Base-by-base conservation (phyloP, 2,329 filamentous ascomycete species). In the Alternaria viburni region DNA sequence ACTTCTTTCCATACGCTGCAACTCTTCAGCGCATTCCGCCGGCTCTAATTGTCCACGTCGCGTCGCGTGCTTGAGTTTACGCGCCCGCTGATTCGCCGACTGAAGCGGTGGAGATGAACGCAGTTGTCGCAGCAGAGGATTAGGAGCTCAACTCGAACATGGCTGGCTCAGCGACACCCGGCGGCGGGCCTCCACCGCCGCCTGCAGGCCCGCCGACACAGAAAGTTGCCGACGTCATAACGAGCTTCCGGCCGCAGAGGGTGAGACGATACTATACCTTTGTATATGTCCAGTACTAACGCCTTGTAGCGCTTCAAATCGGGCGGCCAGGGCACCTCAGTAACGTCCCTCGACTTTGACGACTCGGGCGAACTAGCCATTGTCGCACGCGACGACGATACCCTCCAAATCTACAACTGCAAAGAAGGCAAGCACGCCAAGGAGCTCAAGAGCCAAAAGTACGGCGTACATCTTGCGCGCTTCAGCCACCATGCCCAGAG, bases 281-380 rank as follows among this genome's bases (percentile, higher is more conserved):
- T 30, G 3, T 30, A 17, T 21, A 45, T 15, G 10, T 17, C 8
- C 1, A 23, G 1, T 13, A 59, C 71, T 76, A 26, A 77, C 62
- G 36, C 6, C 13, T 12, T 3, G 21, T 19, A 83, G 77, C 80
- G 81, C 64, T 85, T 86, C 80, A 83, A 82, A 68, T 70, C 82
- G 0, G 76, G 80, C 21, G 73, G 74, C 61, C 80, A 84, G 10
- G 83, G 85, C 54, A 88, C 90, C 5, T 86, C 89, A 68, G 89
- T 97, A 63, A 91, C 96, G 9, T 98, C 95, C 2, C 88, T 99
- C 72, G 95, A 99, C 83, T 99, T 97, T 78, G 94, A 98, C 80
- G 94, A 98, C 82, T 91, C 92, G 46, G 96, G 96, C 79, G 93
- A 97, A 80, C 91, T 95, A 54, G 87, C 96, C 63, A 93, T 99